Evolutionary conservation across 1,139 yeast genomes (phyloP).

Genomic region (Saccharomyces hybrid): DNA sequence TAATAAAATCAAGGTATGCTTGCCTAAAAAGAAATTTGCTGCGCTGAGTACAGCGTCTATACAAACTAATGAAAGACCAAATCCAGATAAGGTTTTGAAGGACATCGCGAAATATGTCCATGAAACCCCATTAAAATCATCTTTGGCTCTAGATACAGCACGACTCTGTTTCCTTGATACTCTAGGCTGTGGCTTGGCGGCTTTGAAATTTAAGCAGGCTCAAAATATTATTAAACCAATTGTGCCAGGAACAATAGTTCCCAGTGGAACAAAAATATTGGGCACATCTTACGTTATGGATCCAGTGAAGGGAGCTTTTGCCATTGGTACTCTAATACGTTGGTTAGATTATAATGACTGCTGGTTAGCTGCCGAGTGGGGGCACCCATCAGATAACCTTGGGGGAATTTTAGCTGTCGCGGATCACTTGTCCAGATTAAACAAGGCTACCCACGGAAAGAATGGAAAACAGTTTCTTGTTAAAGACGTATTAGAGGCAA

Average conservation of each 20-base stretch:
- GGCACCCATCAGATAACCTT: constrained; percentile 53
- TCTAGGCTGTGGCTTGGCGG: constrained; percentile 55
- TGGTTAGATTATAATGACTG: constrained; percentile 57
- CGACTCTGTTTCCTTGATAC: constrained; percentile 48
- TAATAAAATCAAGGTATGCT: not conserved
- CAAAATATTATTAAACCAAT: constrained; percentile 44
- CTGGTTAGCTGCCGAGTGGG: constrained; percentile 63
- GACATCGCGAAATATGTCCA: constrained; percentile 48
- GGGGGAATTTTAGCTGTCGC: constrained; percentile 54
- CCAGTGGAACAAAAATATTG: constrained; percentile 46
- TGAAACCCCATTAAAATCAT: constrained; percentile 38
- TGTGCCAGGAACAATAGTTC: constrained; percentile 47
- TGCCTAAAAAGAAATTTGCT: not conserved
- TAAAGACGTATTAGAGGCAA: constrained; percentile 43
- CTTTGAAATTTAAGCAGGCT: constrained; percentile 46
- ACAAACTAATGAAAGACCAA: constrained; percentile 34
- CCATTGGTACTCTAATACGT: constrained; percentile 48
- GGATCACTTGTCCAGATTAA: constrained; percentile 44
- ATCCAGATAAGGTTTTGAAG: constrained; percentile 41
- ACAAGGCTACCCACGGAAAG: constrained; percentile 36
- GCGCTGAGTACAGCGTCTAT: constrained; percentile 2
- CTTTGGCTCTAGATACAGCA: constrained; percentile 46
- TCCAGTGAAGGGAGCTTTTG: constrained; percentile 51
- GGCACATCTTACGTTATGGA: constrained; percentile 46
- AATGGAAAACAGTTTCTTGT: constrained; percentile 39